A percentile compares a stretch with the other conserved stretches of the same genome.
phyloP scores from a whole-genome alignment of 1,284 basidiomycete species.

The Microbotryum lychnidis-dioicae region DNA sequence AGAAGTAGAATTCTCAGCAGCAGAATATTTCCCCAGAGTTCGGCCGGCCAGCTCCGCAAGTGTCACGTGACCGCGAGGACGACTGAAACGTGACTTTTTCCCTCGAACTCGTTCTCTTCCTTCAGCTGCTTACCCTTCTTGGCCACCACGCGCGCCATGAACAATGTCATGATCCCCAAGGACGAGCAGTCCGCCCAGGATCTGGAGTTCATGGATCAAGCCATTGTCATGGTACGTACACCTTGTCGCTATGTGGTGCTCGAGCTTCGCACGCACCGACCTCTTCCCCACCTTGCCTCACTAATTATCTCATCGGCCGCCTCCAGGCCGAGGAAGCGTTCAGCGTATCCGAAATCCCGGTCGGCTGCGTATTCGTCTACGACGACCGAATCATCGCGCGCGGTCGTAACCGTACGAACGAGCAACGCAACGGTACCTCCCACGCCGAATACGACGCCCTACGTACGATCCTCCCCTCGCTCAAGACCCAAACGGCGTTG shows the following conservation, averaged over 20 bases:
- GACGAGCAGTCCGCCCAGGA: conserved; percentile 31
- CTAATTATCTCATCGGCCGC: background rate
- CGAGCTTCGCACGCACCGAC: background rate
- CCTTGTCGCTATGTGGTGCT: background rate
- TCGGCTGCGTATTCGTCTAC: conserved; percentile 91
- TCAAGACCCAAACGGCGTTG: conserved; percentile 9
- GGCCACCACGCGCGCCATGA: conserved; percentile 8
- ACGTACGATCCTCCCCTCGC: conserved; percentile 65
- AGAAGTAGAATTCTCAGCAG: no score
- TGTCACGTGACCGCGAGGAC: no score
- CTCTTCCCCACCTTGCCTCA: background rate
- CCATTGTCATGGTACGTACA: conserved; percentile 32
- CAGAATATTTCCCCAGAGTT: no score
- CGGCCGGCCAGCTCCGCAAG: no score
- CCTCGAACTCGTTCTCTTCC: background rate
- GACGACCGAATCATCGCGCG: conserved; percentile 65
- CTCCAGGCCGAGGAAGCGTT: conserved; percentile 62
- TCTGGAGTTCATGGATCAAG: conserved; percentile 35
- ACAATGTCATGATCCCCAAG: conserved; percentile 31
- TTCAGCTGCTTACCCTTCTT: background rate
- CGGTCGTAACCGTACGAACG: conserved; percentile 89
- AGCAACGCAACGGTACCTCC: conserved; percentile 85
- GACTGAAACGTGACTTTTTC: no score
- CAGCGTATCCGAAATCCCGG: conserved; percentile 78
- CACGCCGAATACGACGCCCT: conserved; percentile 98